A percentile compares a stretch with the other conserved stretches of the same genome.
phyloP scores from a whole-genome alignment of 306 rosid species.

The Ormosia emarginata region DNA sequence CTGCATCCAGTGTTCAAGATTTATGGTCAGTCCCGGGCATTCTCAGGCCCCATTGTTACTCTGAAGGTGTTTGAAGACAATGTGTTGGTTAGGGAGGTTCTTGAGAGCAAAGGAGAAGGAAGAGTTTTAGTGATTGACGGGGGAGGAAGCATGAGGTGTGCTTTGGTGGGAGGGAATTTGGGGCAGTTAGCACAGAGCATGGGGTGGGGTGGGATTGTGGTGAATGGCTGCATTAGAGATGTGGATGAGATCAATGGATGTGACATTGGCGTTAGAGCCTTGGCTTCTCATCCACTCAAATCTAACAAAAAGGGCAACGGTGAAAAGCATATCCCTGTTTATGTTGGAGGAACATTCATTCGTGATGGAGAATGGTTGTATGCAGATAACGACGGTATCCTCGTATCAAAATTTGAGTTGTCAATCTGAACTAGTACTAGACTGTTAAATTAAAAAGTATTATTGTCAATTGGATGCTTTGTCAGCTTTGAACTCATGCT shows the following conservation, averaged over 20 bases:
- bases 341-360: constrained; percentile 58
- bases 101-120: constrained; percentile 62
- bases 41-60: constrained; percentile 58
- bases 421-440: constrained; percentile 10
- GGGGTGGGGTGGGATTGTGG: constrained; percentile 80
- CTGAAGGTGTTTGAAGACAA: constrained; percentile 80
- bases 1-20: constrained; percentile 45
- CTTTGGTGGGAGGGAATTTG: constrained; percentile 45
- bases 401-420: constrained; percentile 39
- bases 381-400: constrained; percentile 64
- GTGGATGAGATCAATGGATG: constrained; percentile 78
- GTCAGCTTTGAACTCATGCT: neutral
- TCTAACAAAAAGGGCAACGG: constrained; percentile 56
- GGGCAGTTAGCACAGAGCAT: constrained; percentile 36
- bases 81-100: constrained; percentile 56
- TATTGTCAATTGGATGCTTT: neutral
- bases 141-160: constrained; percentile 49
- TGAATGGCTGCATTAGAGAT: constrained; percentile 85
- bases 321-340: constrained; percentile 48
- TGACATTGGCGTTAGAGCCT: constrained; percentile 71
- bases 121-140: constrained; percentile 47
- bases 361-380: constrained; percentile 83
- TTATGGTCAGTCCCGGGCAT: constrained; percentile 51
- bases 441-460: neutral
- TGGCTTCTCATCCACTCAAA: constrained; percentile 63